Evolutionary conservation across 768 basidiomycete species (phyloP), one percentile per base, ranked within the genome.

Genomic region (Mycena galericulata): DNA sequence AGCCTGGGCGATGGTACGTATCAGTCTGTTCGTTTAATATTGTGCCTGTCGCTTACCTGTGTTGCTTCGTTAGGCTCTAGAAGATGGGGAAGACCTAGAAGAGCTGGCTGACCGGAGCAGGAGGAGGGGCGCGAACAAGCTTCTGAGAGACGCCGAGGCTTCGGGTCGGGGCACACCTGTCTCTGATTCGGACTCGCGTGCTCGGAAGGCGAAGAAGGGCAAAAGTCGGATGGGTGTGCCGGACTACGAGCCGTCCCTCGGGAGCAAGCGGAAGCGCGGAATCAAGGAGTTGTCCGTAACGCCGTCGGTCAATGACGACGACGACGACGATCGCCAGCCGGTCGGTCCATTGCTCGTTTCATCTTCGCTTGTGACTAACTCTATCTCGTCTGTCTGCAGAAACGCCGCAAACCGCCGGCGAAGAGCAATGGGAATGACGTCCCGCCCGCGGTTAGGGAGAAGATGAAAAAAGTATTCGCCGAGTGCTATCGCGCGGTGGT

Each of bases 391-490:
- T 62, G 71, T 71, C n/a, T 29, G 62, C 70, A 95, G 93, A 96
- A 96, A 88, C 92, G 95, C 59, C 92, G 94, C 64, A 96, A 94
- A 82, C 90, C 87, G 36, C 92, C 91, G 73, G 76, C 71, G 50
- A 79, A 77, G 68, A 78, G 70, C 62, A 75, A 75, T 57, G 79
- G 80, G 12, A 72, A 84, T 24, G 92, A 94, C 24, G 73, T 92
- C 26, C 74, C 89, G 12, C 83, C 89, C 7, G 84, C 85, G 10
- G 73, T 89, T 46, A 88, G 89, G 55, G 92, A 94, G 34, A 88
- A 87, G 76, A 91, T 95, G 92, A 95, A 94, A 83, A 93, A 92
- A 75, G 89, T 88, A 5, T 94, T 95, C 77, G 86, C 85, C 56
- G 93, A 92, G 72, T 91, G 90, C 73, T 86, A 90, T 78, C 88